Conservation (phyloP, 2,329 filamentous ascomycete species). For the Grosmannia huntii region DNA sequence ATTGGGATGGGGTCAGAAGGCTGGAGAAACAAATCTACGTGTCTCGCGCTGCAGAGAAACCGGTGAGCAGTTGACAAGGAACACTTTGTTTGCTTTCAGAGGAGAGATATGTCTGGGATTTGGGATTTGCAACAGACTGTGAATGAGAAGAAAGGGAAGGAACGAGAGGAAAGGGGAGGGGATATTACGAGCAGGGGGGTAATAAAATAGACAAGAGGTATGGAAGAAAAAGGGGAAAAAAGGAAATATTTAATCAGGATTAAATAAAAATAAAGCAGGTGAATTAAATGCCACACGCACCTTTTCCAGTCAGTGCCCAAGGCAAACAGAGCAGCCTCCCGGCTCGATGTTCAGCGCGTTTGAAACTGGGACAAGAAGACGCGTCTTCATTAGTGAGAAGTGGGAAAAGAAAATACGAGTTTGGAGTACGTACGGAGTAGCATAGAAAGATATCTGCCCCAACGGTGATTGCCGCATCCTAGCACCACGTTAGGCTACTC, state of each 20-base stretch:
- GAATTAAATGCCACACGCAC: not conserved
- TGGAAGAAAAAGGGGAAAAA: not conserved
- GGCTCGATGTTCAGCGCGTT: not conserved
- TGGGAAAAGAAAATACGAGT: not conserved
- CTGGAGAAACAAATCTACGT: not conserved
- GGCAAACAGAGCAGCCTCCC: not conserved
- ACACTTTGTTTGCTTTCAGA: not conserved
- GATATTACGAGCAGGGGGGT: slow-evolving; percentile 13
- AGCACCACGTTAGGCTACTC: not conserved
- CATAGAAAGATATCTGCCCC: not conserved
- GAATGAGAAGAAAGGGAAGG: not conserved
- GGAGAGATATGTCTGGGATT: not conserved
- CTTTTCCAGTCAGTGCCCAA: not conserved
- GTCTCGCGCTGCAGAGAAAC: not conserved
- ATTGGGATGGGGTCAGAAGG: not conserved
- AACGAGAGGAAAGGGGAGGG: slow-evolving; percentile 12
- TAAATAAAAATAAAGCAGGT: not conserved
- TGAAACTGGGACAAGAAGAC: not conserved
- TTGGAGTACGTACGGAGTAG: not conserved
- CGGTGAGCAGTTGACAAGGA: not conserved
- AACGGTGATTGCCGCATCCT: not conserved
- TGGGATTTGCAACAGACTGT: not conserved
- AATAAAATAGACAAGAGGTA: not conserved
- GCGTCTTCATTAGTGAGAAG: not conserved
- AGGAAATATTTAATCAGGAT: not conserved